Evolutionary conservation across 83 land plant genomes (phyloP), one percentile per base, ranked within the genome.

Genomic region (Picea mariana): DNA sequence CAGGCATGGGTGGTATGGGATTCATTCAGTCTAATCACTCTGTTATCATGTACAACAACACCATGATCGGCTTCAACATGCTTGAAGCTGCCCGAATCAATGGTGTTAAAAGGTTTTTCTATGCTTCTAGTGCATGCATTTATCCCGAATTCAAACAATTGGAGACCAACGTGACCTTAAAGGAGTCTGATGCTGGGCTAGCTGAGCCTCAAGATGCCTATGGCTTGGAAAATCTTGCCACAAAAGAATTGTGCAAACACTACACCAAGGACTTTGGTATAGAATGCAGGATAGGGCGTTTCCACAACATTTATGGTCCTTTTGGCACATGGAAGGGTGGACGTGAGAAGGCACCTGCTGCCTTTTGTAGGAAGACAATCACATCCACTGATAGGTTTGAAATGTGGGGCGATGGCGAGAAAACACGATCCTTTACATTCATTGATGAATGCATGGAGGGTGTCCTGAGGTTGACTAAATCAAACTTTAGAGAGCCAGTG

Each of bases 391-490:
- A 94, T 58, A 90, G 80, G 87, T 97, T 97, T 89, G 99, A 97
- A 87, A 97, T 97, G 99, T 97, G 99, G 99, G 99, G 99, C 23
- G 99, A 97, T 85, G 99, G 99, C 40, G 86, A 91, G 81, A 98
- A 97, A 84, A 97, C 99, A 13, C 86, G 99, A 27, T 97, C 99
- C 6, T 97, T 97, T 82, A 97, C 99, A 18, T 97, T 97, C 92
- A 97, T 97, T 77, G 99, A 97, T 89, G 99, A 97, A 87, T 97
- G 99, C 89, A 98, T 97, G 11, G 99, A 97, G 81, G 99, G 99
- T 81, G 99, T 97, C 4, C 82, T 97, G 62, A 91, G 99, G 73
- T 85, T 97, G 94, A 97, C 99, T 52, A 97, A 97, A 85, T 97
- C 99, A 18, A 98, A 95, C 89, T 97, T 95, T 87, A 84, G 97